phyloP scores from a whole-genome alignment of 441 rosid genomes.

The Euphorbia celastroides region DNA sequence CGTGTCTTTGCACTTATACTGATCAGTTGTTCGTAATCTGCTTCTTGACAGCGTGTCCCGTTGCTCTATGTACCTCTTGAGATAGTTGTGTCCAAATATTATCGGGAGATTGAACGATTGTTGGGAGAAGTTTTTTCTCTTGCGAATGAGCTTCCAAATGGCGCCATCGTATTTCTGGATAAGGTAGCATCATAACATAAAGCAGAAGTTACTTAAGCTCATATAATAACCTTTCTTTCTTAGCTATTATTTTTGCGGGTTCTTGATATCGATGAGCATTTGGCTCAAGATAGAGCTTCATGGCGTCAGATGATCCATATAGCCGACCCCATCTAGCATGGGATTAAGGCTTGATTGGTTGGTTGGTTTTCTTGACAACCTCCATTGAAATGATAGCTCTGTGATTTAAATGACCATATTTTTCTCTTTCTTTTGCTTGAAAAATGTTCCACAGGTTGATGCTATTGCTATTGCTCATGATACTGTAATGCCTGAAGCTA shows the following conservation, averaged over 20 bases:
- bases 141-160: conserved; percentile 78
- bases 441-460: conserved; percentile 64
- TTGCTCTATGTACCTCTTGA: conserved; percentile 88
- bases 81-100: conserved; percentile 84
- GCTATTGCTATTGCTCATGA: conserved; percentile 86
- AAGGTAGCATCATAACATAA: conserved; percentile 46
- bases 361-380: background rate
- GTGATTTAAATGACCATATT: background rate
- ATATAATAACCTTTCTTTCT: background rate
- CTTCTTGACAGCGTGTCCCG: conserved; percentile 63
- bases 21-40: conserved; percentile 7
- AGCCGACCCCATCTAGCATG: too few species aligned
- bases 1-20: background rate
- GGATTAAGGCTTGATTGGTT: background rate
- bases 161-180: conserved; percentile 81
- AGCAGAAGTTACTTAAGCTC: conserved; percentile 10
- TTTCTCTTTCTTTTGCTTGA: background rate
- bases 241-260: background rate
- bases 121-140: conserved; percentile 83
- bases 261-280: too few species aligned
- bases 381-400: background rate
- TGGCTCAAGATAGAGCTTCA: too few species aligned
- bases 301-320: too few species aligned
- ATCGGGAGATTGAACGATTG: conserved; percentile 86
- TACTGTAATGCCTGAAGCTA: conserved; percentile 89